A percentile compares a stretch with the other conserved stretches of the same genome.
Conservation (phyloP, 352 stramenopile species). For the Phytophthora cajani region DNA sequence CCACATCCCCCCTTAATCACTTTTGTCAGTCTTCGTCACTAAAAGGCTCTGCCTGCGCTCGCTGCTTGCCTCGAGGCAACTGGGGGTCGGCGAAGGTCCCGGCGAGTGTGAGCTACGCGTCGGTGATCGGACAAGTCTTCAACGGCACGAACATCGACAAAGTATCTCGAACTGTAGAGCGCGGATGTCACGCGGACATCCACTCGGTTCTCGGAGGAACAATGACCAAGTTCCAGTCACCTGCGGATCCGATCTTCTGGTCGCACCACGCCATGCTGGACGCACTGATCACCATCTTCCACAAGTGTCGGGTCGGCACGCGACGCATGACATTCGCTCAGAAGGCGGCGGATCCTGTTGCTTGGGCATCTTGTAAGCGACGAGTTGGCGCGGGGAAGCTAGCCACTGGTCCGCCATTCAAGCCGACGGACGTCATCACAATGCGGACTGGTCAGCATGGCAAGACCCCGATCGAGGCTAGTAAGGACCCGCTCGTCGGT, state of each 20-base stretch:
- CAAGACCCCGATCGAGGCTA: slow-evolving; percentile 35
- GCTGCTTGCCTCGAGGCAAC: slow-evolving; percentile 53
- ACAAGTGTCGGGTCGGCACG: slow-evolving; percentile 64
- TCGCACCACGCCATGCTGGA: slow-evolving; percentile 74
- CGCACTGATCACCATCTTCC: slow-evolving; percentile 64
- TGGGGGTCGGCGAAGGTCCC: slow-evolving; percentile 45
- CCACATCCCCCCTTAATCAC: slow-evolving; percentile 45
- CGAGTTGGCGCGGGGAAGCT: slow-evolving; percentile 21
- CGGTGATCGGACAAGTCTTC: slow-evolving; percentile 54
- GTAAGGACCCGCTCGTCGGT: slow-evolving; percentile 43
- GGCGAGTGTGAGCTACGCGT: slow-evolving; percentile 44
- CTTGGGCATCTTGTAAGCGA: slow-evolving; percentile 48
- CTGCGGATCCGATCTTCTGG: slow-evolving; percentile 71
- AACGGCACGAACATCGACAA: slow-evolving; percentile 49
- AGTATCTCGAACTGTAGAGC: slow-evolving; percentile 51
- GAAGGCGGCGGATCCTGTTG: slow-evolving; percentile 50
- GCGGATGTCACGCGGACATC: slow-evolving; percentile 57
- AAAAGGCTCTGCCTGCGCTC: slow-evolving; percentile 24
- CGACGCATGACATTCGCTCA: slow-evolving; percentile 47
- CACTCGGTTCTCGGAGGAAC: slow-evolving; percentile 47
- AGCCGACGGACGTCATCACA: slow-evolving; percentile 45
- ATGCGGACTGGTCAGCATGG: slow-evolving; percentile 48
- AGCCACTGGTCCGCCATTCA: slow-evolving; percentile 38
- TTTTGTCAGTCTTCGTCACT: slow-evolving; percentile 52
- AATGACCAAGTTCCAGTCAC: slow-evolving; percentile 56